A percentile compares a stretch with the other conserved stretches of the same genome.
These are phyloP conservation scores for Vigna nakashimae DNA, from an alignment of 306 rosid genomes.

Conservation along the genomic window DNA sequence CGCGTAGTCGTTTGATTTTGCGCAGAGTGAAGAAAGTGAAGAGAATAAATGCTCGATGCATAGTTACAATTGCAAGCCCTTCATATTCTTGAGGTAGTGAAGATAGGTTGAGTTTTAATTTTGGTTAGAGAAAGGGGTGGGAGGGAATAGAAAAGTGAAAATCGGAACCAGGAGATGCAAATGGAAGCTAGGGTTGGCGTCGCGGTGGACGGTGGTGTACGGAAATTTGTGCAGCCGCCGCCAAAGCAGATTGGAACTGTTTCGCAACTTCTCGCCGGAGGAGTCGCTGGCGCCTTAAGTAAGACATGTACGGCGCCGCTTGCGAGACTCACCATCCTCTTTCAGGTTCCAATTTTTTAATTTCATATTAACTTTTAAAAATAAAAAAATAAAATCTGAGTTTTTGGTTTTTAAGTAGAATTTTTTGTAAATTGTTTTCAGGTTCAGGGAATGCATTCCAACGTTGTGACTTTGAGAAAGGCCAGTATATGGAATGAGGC, in stretches of 20 bases:
- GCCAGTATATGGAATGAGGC: conserved; percentile 95
- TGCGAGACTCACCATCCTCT: conserved; percentile 93
- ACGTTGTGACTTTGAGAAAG: conserved; percentile 74
- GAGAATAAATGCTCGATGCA: background rate
- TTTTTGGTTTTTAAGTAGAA: conserved; percentile 12
- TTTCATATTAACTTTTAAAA: background rate
- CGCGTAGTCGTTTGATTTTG: conserved; percentile 32
- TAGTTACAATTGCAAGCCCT: background rate
- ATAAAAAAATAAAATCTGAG: background rate
- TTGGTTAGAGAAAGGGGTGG: conserved; percentile 29
- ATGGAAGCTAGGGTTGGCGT: conserved; percentile 91
- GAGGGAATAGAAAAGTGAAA: background rate
- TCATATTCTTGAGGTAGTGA: conserved; percentile 3
- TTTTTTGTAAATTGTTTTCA: conserved; percentile 32
- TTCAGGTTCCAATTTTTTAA: conserved; percentile 65
- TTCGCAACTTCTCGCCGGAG: conserved; percentile 94
- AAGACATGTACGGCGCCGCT: conserved; percentile 99
- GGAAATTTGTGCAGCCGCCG: conserved; percentile 68
- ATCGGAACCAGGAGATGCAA: conserved; percentile 61
- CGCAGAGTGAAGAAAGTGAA: conserved; percentile 5
- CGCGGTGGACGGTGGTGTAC: conserved; percentile 65
- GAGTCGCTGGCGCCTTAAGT: conserved; percentile 92
- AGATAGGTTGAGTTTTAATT: conserved; percentile 12
- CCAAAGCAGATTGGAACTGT: conserved; percentile 76
- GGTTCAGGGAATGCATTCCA: conserved; percentile 99